phyloP scores from a whole-genome alignment of 148 eudicot species.

The Vaccinium macrocarpon region DNA sequence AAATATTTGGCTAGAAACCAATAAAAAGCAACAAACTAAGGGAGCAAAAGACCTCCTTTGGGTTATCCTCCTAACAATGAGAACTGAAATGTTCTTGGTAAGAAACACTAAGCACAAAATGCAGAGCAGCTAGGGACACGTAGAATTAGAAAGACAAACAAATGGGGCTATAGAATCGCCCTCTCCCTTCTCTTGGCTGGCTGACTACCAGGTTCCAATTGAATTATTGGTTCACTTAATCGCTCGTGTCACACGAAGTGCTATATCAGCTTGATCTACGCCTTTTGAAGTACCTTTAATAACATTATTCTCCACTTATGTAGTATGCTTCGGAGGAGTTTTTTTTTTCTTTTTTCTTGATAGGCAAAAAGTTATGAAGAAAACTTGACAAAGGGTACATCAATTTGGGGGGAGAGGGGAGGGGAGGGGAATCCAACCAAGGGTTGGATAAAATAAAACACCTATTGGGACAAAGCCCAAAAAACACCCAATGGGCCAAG shows the following conservation, averaged over 20 bases:
- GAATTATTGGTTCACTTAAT: not conserved
- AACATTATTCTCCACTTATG: not conserved
- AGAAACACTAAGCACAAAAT: not conserved
- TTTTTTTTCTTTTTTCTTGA: no score
- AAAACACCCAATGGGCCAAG: no score
- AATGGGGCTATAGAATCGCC: not conserved
- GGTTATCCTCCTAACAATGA: not conserved
- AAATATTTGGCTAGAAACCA: not conserved
- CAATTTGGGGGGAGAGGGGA: no score
- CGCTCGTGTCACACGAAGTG: not conserved
- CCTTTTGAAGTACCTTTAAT: not conserved
- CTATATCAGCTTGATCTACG: not conserved
- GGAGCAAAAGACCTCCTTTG: not conserved
- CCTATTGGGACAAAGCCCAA: no score
- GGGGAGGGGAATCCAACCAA: no score
- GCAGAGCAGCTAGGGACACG: constrained; percentile 2
- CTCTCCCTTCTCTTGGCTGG: not conserved
- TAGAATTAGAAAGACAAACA: not conserved
- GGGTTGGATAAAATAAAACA: no score
- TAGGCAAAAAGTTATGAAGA: no score
- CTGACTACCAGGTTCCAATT: not conserved
- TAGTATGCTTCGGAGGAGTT: no score
- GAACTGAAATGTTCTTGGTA: not conserved
- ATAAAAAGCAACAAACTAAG: not conserved
- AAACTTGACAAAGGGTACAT: no score